Evolutionary conservation across 2,329 filamentous ascomycete genomes (phyloP).

Genomic region (Coniochaeta sp.): DNA sequence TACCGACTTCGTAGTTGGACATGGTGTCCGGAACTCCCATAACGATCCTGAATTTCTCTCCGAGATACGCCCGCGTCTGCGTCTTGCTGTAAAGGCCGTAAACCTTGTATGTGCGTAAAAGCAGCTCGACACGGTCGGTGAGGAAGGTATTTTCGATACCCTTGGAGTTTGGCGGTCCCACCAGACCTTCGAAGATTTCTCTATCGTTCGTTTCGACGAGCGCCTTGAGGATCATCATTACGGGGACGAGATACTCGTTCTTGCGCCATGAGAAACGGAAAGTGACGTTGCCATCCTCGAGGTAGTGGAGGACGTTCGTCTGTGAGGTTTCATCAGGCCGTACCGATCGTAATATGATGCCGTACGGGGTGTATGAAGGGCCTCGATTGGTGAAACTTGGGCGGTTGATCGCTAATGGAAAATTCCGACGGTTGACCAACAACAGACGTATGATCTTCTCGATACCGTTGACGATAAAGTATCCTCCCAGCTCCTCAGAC

Average conservation of each 20-base stretch:
- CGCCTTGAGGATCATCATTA: conserved; percentile 95
- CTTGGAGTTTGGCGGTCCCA: conserved; percentile 70
- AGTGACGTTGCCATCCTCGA: conserved; percentile 91
- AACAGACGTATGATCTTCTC: conserved; percentile 95
- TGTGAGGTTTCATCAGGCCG: conserved; percentile 97
- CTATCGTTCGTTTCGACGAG: conserved; percentile 92
- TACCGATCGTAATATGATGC: conserved; percentile 86
- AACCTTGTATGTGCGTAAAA: conserved; percentile 87
- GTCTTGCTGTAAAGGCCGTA: conserved; percentile 78
- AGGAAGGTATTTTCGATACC: conserved; percentile 84
- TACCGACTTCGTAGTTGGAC: conserved; percentile 82
- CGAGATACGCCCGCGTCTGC: conserved; percentile 79
- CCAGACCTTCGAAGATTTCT: conserved; percentile 90
- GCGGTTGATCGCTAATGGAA: conserved; percentile 88
- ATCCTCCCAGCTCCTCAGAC: conserved; percentile 90
- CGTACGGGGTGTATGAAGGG: conserved; percentile 77
- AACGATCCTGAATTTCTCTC: conserved; percentile 84
- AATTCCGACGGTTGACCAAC: conserved; percentile 85
- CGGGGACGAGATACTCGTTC: conserved; percentile 90
- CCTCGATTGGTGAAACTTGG: conserved; percentile 86
- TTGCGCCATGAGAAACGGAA: conserved; percentile 98
- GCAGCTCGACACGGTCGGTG: conserved; percentile 85
- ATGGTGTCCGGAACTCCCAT: conserved; percentile 77
- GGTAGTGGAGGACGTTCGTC: conserved; percentile 93
- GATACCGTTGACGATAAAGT: conserved; percentile 96